phyloP scores from a whole-genome alignment of 768 basidiomycete species.

The Pluteus cervinus region DNA sequence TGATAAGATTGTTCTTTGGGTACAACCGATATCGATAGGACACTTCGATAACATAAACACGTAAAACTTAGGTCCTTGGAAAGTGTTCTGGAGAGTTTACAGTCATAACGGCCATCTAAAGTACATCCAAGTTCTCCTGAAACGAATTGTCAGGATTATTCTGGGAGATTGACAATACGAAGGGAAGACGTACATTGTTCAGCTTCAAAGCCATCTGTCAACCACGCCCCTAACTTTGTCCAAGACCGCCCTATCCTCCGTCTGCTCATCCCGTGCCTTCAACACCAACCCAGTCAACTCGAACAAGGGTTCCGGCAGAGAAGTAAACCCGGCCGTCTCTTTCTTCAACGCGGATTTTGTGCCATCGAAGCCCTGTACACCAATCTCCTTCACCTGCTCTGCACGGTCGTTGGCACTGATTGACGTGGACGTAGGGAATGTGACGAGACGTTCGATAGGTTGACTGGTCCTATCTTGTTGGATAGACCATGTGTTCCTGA shows the following conservation, averaged over 20 bases:
- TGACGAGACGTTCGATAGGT: slow-evolving; percentile 29
- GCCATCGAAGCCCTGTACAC: slow-evolving; percentile 30
- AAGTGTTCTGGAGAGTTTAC: too few relatives aligned
- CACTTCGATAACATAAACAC: too few relatives aligned
- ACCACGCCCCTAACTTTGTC: slow-evolving; percentile 21
- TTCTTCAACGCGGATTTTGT: slow-evolving; percentile 18
- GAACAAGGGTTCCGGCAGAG: slow-evolving; percentile 23
- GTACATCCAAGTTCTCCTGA: too few relatives aligned
- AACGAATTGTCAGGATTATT: too few relatives aligned
- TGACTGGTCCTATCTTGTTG: slow-evolving; percentile 22
- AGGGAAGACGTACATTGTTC: too few relatives aligned
- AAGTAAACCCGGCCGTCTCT: slow-evolving; percentile 18
- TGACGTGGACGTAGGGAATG: slow-evolving; percentile 12
- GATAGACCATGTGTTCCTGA: slow-evolving; percentile 30
- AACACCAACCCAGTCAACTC: slow-evolving; percentile 26
- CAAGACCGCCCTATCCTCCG: slow-evolving; percentile 18
- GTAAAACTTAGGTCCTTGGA: too few relatives aligned
- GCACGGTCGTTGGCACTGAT: slow-evolving; percentile 1
- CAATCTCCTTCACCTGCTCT: slow-evolving; percentile 21
- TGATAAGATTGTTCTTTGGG: too few relatives aligned
- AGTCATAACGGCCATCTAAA: too few relatives aligned
- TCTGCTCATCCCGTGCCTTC: slow-evolving; percentile 23
- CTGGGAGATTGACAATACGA: too few relatives aligned
- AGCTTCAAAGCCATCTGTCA: slow-evolving; percentile 16
- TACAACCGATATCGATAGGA: too few relatives aligned